Evolutionary conservation across 2,329 filamentous ascomycete genomes (phyloP).

Genomic region (Geoglossum cookeanum): DNA sequence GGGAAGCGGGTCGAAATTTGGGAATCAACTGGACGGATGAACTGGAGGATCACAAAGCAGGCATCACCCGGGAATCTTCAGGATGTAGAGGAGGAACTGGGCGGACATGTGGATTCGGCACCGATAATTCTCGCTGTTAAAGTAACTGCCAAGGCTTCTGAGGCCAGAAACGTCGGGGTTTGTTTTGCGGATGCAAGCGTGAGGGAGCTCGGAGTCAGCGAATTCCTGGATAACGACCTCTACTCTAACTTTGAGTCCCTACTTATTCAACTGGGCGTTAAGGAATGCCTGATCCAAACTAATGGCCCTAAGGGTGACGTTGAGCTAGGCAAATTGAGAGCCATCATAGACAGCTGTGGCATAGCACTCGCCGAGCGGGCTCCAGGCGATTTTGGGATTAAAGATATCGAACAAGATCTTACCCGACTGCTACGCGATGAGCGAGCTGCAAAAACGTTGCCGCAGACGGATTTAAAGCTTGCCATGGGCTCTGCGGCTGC

Average conservation of each 20-base stretch:
- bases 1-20: constrained; percentile 87
- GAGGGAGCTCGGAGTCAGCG: constrained; percentile 83
- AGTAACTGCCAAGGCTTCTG: constrained; percentile 67
- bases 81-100: constrained; percentile 89
- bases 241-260: constrained; percentile 97
- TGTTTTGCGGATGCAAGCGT: constrained; percentile 97
- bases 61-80: constrained; percentile 92
- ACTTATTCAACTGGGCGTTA: constrained; percentile 87
- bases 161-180: constrained; percentile 74
- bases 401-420: constrained; percentile 91
- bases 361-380: constrained; percentile 73
- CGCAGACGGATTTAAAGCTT: constrained; percentile 81
- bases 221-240: constrained; percentile 96
- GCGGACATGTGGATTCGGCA: constrained; percentile 66
- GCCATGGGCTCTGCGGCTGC: constrained; percentile 91
- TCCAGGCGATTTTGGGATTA: constrained; percentile 58
- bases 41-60: constrained; percentile 76
- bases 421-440: constrained; percentile 77
- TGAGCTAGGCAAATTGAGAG: constrained; percentile 68
- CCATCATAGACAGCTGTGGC: constrained; percentile 82
- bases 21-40: constrained; percentile 59
- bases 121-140: constrained; percentile 94
- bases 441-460: constrained; percentile 52
- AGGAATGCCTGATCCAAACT: constrained; percentile 72
- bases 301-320: constrained; percentile 69